Conservation (phyloP, 345 rosid genomes). For the Gossypium bickii region DNA sequence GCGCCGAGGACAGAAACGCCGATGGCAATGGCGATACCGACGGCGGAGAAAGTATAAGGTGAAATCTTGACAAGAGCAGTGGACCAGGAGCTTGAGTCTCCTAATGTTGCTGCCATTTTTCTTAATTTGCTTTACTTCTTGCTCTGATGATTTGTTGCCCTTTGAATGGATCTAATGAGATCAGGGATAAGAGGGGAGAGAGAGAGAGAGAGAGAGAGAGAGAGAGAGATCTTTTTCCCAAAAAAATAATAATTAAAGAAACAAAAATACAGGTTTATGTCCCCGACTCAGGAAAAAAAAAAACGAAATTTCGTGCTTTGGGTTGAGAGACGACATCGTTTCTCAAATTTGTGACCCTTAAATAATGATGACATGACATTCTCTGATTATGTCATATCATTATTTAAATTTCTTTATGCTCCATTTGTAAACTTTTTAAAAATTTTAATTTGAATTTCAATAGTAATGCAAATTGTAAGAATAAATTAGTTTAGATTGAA, state of each 20-base stretch:
- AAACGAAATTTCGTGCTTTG: not conserved
- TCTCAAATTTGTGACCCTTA: too few species aligned
- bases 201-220: too few species aligned
- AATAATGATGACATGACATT: too few species aligned
- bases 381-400: too few species aligned
- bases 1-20: constrained; percentile 99
- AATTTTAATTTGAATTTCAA: too few species aligned
- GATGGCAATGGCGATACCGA: constrained; percentile 92
- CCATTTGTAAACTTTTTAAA: too few species aligned
- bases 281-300: not conserved
- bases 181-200: not conserved
- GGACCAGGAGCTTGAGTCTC: constrained; percentile 69
- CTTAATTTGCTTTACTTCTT: not conserved
- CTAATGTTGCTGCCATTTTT: constrained; percentile 36
- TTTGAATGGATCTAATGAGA: not conserved
- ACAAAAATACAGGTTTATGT: not conserved
- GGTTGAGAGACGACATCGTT: not conserved
- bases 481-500: too few species aligned
- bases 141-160: not conserved
- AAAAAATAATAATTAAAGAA: too few species aligned
- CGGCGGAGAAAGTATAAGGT: constrained; percentile 89
- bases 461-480: too few species aligned
- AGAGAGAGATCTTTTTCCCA: too few species aligned
- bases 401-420: too few species aligned
- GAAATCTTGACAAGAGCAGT: constrained; percentile 74